phyloP scores from a whole-genome alignment of 176 grass and related monocot genomes.

The Ampelocalamus luodianensis region DNA sequence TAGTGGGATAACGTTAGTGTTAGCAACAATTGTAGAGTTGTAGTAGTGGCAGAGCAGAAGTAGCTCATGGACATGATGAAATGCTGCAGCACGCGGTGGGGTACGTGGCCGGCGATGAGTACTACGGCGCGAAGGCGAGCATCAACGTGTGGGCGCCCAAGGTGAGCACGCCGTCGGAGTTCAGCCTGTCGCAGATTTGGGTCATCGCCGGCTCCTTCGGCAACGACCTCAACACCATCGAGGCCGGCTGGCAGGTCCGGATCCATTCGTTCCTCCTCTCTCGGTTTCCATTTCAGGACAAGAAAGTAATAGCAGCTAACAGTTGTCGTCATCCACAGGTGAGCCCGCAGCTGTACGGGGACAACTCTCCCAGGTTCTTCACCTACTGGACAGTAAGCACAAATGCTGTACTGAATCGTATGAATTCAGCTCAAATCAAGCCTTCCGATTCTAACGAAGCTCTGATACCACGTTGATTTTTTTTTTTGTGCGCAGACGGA shows the following conservation, averaged over 20 bases:
- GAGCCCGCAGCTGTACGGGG: slow-evolving; percentile 90
- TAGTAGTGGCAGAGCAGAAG: neutral
- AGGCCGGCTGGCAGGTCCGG: slow-evolving; percentile 84
- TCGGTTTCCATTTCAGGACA: neutral
- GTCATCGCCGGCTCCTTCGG: slow-evolving; percentile 90
- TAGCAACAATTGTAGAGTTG: neutral
- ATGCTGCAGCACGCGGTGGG: slow-evolving; percentile 81
- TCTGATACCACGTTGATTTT: neutral
- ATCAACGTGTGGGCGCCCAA: slow-evolving; percentile 89
- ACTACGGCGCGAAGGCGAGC: slow-evolving; percentile 92
- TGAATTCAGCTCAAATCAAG: neutral
- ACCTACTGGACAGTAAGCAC: slow-evolving; percentile 88
- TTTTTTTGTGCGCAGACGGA: slow-evolving; percentile 49
- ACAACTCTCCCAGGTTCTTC: slow-evolving; percentile 85
- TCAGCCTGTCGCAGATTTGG: slow-evolving; percentile 98
- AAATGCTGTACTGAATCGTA: neutral
- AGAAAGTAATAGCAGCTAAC: neutral
- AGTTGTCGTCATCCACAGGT: slow-evolving; percentile 51
- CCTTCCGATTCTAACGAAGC: neutral
- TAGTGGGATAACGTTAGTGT: neutral
- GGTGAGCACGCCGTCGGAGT: slow-evolving; percentile 72
- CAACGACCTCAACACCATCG: slow-evolving; percentile 94
- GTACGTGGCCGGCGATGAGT: slow-evolving; percentile 81
- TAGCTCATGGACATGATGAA: neutral
- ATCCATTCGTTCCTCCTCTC: neutral